Evolutionary conservation across 441 rosid genomes (phyloP), one percentile per base, ranked within the genome.

Genomic region (Hypseocharis bilobata): DNA sequence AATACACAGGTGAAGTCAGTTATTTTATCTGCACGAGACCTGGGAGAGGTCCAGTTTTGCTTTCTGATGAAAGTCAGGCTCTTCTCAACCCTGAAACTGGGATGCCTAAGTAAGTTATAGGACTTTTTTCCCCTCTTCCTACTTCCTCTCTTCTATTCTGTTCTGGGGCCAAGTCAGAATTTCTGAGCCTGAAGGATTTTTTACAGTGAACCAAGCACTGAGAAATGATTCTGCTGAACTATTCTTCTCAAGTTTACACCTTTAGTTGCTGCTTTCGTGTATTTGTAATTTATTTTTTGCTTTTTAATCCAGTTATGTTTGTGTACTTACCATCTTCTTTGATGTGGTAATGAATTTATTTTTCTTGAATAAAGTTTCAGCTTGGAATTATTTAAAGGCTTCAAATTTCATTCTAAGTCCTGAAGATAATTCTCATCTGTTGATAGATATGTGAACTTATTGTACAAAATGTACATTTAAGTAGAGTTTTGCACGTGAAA

Each of bases 11-110:
- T 27, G 91, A 83, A 63, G 91, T 88, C 57, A 83, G 83, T 73
- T 86, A 90, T 76, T 88, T 92, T 79, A 92, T 92, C 70, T 88
- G 96, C 74, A 92, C 96, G 8, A 76, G 79, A 80, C 91, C 92
- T 26, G 98, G 98, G 32, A 78, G 82, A 77, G 96, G 97, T 64
- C 96, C 97, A 0, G 77, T 82, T 23, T 62, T 90, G 76, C 82
- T 92, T 63, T 63, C 81, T 0, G 80, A 88, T 40, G 84, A 84
- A 68, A 81, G 74, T 19, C 83, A 76, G 63, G 85, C 94, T 59
- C 98, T 90, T 74, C 86, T 87, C 14, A 62, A 81, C 77, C 83
- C 86, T 0, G 66, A 67, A 72, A 85, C 88, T 0, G 92, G 98
- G 52, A 74, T 88, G 62, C 96, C 89, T 62, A 85, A 87, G 80